These are phyloP conservation scores for Moesziomyces globuligerus DNA, from an alignment of 1,284 basidiomycete species.

Conservation along the genomic window DNA sequence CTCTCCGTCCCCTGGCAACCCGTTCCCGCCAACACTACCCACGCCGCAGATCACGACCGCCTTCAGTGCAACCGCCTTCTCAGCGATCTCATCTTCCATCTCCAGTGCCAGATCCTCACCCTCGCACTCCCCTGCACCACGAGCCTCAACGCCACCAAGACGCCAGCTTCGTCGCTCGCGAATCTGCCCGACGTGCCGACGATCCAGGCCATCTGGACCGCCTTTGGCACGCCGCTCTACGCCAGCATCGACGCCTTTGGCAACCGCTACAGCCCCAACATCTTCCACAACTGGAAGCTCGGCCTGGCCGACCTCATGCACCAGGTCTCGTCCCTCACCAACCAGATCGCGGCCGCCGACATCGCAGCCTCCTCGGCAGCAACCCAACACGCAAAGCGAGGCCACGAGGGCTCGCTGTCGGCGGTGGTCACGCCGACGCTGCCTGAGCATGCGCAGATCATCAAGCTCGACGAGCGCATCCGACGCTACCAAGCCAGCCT, in stretches of 20 bases:
- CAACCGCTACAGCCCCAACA: constrained; percentile 32
- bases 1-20: constrained; percentile 7
- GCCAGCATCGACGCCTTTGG: constrained; percentile 24
- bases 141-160: not conserved
- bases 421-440: constrained; percentile 1
- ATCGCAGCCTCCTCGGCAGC: not conserved
- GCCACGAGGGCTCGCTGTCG: no score
- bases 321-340: constrained; percentile 25
- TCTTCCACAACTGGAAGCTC: constrained; percentile 38
- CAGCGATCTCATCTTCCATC: constrained; percentile 33
- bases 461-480: constrained; percentile 34
- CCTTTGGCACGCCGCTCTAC: constrained; percentile 23
- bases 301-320: constrained; percentile 38
- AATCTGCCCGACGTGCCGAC: constrained; percentile 16
- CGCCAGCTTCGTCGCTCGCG: no score
- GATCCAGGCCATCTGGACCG: constrained; percentile 29
- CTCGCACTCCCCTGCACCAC: constrained; percentile 7
- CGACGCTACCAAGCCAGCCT: constrained; percentile 33
- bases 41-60: constrained; percentile 13
- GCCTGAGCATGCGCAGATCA: constrained; percentile 11
- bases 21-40: not conserved
- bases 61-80: constrained; percentile 28
- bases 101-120: constrained; percentile 23
- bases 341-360: constrained; percentile 3
- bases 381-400: not conserved